Evolutionary conservation across 1,284 basidiomycete genomes (phyloP), one percentile per base, ranked within the genome.

Genomic region (Puccinia triticina): DNA sequence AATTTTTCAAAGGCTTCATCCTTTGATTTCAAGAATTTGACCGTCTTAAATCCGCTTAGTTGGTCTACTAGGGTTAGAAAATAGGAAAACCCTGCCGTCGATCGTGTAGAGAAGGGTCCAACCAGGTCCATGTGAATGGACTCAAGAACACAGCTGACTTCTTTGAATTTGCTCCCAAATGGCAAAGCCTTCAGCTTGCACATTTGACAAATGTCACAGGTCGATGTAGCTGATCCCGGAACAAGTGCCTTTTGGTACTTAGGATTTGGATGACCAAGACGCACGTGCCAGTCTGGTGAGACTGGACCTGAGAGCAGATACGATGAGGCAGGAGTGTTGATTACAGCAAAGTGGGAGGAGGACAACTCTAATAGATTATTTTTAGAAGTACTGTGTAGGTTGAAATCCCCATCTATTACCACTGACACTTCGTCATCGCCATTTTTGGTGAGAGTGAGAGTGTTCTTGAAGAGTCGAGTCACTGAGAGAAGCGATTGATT

Each of bases 91-190:
- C 64, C 64, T 3, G 64, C 10, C 10, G 18, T 8, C 8, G 64
- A 67, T 32, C 11, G 7, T 26, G 32, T 21, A 3, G 64, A 10
- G 4, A 72, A n/a, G 40, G 69, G 69, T 0, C 69, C 37, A 16
- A 72, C 69, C 3, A 72, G 29, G 26, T 72, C 69, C 37, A 72
- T 72, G n/a, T 72, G 69, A 16, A 72, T 40, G 14, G 43, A 4
- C 3, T n/a, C 40, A 8, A 72, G 29, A 23, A 11, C 29, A 2
- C 23, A 2, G 34, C 11, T 48, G 11, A 10, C 2, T 50, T 3
- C 37, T 72, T 53, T n/a, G 48, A 72, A 72, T 3, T 72, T 2
- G 23, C 48, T 26, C 2, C 21, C 8, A n/a, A 23, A 72, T 1
- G 69, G 43, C 4, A 46, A 18, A 4, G 40, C 26, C 10, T 50